These are phyloP conservation scores for Solanum hybrid DNA, from an alignment of 305 asterid species.

Conservation along the genomic window DNA sequence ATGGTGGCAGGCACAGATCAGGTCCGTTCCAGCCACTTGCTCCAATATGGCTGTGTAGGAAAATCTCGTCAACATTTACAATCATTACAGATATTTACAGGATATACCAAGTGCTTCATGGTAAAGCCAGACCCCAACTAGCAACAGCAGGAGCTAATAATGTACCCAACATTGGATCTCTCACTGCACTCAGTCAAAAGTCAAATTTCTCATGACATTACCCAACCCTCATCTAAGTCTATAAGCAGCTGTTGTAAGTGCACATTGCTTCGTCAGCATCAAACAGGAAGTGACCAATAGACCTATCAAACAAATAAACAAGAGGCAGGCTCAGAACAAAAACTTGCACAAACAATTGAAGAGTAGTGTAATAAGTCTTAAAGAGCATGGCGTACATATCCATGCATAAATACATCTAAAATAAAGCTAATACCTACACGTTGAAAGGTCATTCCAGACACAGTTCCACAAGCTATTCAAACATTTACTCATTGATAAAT, in stretches of 20 bases:
- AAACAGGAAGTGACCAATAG: background rate
- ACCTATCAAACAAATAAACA: slow-evolving; percentile 1
- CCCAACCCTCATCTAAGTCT: background rate
- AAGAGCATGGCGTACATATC: background rate
- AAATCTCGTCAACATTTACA: background rate
- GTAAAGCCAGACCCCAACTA: background rate
- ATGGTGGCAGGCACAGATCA: background rate
- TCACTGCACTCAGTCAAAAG: background rate
- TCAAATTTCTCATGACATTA: background rate
- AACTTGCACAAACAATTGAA: background rate
- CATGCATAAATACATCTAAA: background rate
- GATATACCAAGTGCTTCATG: background rate
- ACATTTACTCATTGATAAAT: background rate
- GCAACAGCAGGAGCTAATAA: slow-evolving; percentile 1
- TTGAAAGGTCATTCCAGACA: background rate
- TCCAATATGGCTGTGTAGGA: background rate
- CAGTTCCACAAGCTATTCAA: background rate
- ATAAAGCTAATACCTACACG: background rate
- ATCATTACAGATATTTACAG: background rate
- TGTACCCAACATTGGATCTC: background rate
- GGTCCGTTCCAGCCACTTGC: background rate
- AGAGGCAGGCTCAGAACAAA: background rate
- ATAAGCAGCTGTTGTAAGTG: background rate
- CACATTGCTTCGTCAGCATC: background rate
- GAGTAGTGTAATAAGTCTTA: background rate